A percentile compares a stretch with the other conserved stretches of the same genome.
Conservation (phyloP, 2,329 filamentous ascomycete species). For the Cladorrhinum sp. region DNA sequence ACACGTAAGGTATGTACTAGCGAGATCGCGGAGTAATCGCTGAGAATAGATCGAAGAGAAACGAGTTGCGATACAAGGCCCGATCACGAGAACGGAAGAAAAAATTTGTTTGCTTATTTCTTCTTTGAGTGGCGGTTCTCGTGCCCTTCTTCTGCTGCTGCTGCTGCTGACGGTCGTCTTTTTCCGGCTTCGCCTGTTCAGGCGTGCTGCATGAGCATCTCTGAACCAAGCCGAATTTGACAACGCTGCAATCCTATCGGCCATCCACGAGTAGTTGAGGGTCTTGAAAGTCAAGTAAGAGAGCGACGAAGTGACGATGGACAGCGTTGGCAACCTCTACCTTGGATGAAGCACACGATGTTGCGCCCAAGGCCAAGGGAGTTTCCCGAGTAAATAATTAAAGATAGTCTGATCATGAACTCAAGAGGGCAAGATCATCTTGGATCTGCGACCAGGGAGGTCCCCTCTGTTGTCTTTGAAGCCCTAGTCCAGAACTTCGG, state of each 20-base stretch:
- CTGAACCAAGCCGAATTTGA: slow-evolving; percentile 1
- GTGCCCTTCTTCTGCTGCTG: neutral
- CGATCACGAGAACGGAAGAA: slow-evolving; percentile 1
- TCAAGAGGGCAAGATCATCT: neutral
- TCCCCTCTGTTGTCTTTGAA: neutral
- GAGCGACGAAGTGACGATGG: neutral
- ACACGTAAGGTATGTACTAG: neutral
- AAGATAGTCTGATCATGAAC: neutral
- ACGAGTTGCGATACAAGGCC: neutral
- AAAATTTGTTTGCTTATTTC: slow-evolving; percentile 1
- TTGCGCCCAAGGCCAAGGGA: too few species aligned
- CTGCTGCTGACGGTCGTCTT: neutral
- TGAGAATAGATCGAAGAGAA: neutral
- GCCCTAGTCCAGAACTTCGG: neutral
- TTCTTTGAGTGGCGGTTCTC: slow-evolving; percentile 1
- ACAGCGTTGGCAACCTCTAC: neutral
- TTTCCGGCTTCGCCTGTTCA: slow-evolving; percentile 4
- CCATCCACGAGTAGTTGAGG: neutral
- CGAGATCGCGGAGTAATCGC: neutral
- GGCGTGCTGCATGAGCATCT: slow-evolving; percentile 1
- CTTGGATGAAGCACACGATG: too few species aligned
- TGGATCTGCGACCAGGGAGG: neutral
- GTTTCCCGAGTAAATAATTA: neutral
- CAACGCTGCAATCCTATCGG: neutral
- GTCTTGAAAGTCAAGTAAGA: neutral